Evolutionary conservation across 345 rosid species (phyloP).

Genomic region (Physaria fendleri): DNA sequence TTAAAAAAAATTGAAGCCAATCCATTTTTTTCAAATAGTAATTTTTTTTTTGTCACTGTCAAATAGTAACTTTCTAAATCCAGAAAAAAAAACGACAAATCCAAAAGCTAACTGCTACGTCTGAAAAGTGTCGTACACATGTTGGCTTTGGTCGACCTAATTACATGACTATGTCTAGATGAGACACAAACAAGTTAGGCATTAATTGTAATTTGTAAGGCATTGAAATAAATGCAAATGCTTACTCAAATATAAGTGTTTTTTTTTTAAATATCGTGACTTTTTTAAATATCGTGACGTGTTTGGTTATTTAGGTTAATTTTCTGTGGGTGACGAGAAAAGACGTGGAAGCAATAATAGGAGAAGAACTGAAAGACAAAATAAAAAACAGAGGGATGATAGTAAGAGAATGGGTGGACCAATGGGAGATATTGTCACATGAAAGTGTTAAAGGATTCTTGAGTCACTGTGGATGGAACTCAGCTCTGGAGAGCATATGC

Average conservation of each 20-base stretch:
- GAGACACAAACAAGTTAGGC: neutral
- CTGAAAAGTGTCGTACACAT: too few species aligned
- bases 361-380: slow-evolving; percentile 45
- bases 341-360: slow-evolving; percentile 31
- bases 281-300: neutral
- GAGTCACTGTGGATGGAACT: slow-evolving; percentile 94
- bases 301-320: neutral
- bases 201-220: neutral
- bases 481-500: slow-evolving; percentile 59
- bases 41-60: too few species aligned
- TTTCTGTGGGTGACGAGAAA: slow-evolving; percentile 51
- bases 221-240: neutral
- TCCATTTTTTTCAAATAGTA: too few species aligned
- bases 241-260: too few species aligned
- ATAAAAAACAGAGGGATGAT: slow-evolving; percentile 46
- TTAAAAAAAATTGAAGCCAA: too few species aligned
- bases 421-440: slow-evolving; percentile 57
- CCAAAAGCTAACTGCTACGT: too few species aligned
- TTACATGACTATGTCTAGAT: neutral
- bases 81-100: too few species aligned
- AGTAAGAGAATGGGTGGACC: slow-evolving; percentile 69
- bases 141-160: neutral
- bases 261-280: too few species aligned
- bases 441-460: slow-evolving; percentile 54
- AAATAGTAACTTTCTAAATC: too few species aligned